Evolutionary conservation across 805 yeast genomes (phyloP).

Genomic region (Ogataea nitratoaversa): DNA sequence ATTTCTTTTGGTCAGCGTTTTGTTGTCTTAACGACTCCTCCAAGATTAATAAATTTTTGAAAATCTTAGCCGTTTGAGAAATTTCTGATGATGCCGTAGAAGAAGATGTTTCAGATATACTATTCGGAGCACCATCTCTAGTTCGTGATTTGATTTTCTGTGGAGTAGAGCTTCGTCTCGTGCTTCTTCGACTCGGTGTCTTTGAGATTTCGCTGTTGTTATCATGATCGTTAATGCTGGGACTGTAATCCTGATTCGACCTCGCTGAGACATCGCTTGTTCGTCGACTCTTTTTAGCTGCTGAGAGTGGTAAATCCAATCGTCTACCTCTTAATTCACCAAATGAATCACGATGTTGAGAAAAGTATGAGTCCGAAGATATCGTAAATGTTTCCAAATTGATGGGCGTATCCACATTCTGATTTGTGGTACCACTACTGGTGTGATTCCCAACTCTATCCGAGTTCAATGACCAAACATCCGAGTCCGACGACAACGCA

Average conservation of each 20-base stretch:
- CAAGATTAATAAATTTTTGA: slow-evolving; percentile 72
- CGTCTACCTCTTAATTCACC: slow-evolving; percentile 21
- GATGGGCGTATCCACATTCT: background rate
- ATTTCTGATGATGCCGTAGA: slow-evolving; percentile 15
- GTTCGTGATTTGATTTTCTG: slow-evolving; percentile 15
- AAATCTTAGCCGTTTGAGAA: slow-evolving; percentile 57
- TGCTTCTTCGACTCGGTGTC: slow-evolving; percentile 16
- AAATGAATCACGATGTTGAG: slow-evolving; percentile 28
- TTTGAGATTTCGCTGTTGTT: slow-evolving; percentile 18
- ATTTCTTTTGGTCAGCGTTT: slow-evolving; percentile 61
- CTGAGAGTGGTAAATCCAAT: slow-evolving; percentile 11
- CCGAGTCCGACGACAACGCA: slow-evolving; percentile 30
- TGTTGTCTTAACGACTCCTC: slow-evolving; percentile 86
- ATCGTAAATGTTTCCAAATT: slow-evolving; percentile 17
- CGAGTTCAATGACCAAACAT: slow-evolving; percentile 27
- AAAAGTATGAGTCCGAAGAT: slow-evolving; percentile 33
- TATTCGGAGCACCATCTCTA: slow-evolving; percentile 8
- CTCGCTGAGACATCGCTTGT: slow-evolving; percentile 26
- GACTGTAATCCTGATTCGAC: slow-evolving; percentile 15
- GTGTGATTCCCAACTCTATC: slow-evolving; percentile 3
- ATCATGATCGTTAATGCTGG: slow-evolving; percentile 16
- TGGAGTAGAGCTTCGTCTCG: slow-evolving; percentile 14
- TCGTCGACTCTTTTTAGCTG: slow-evolving; percentile 17
- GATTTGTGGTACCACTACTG: background rate
- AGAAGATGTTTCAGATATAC: background rate